Conservation (phyloP, 192 early-diverging fungal genomes). For the Coemansia sp. region DNA sequence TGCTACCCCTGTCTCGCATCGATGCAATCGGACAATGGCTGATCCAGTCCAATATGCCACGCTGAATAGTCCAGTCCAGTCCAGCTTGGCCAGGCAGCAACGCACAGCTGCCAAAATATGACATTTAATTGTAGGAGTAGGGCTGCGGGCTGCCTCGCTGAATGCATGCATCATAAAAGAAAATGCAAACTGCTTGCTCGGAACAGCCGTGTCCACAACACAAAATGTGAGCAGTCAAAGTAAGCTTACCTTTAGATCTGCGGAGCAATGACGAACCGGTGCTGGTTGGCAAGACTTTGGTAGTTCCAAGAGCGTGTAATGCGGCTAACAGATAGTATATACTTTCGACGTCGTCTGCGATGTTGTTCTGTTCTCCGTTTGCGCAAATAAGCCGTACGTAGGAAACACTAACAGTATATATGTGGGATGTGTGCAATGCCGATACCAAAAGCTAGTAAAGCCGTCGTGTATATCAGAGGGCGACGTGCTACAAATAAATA, state of each 20-base stretch:
- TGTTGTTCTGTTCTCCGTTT: background rate
- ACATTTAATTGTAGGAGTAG: background rate
- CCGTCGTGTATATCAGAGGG: background rate
- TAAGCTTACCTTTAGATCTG: background rate
- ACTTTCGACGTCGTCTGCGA: background rate
- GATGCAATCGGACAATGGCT: background rate
- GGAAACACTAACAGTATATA: background rate
- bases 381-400: background rate
- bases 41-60: background rate
- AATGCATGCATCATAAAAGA: background rate
- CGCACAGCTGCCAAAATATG: background rate
- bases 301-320: background rate
- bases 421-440: background rate
- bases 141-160: background rate
- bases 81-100: background rate
- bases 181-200: background rate
- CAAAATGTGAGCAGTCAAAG: background rate
- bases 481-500: constrained; percentile 4
- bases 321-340: background rate
- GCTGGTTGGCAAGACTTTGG: background rate
- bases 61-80: background rate
- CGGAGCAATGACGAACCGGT: background rate
- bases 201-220: background rate
- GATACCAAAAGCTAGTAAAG: background rate
- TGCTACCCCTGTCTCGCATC: background rate